These are phyloP conservation scores for Candida sanyiensis DNA, from an alignment of 805 yeast species.

Conservation along the genomic window DNA sequence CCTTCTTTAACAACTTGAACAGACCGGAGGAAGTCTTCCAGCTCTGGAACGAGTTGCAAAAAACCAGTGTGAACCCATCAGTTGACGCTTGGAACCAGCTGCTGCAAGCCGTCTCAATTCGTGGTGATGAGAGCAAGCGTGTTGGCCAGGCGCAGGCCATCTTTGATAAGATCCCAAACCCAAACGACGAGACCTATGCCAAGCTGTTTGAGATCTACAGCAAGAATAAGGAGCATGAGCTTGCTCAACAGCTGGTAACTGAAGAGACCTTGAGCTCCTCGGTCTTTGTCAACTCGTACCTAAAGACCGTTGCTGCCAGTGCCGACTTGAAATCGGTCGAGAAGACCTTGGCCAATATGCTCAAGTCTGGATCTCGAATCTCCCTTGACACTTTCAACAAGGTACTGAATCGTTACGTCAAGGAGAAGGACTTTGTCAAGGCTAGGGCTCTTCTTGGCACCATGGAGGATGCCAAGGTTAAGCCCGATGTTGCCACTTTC, in stretches of 20 bases:
- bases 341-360: conserved; percentile 7
- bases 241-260: conserved; percentile 36
- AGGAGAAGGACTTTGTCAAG: conserved; percentile 33
- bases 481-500: conserved; percentile 59
- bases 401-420: conserved; percentile 39
- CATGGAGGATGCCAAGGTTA: conserved; percentile 37
- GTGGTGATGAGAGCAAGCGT: conserved; percentile 24
- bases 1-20: conserved; percentile 35
- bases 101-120: conserved; percentile 39
- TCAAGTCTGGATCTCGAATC: conserved; percentile 35
- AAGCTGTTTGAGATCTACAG: conserved; percentile 43
- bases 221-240: conserved; percentile 37
- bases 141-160: conserved; percentile 35
- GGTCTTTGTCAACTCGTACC: conserved; percentile 18
- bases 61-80: conserved; percentile 36
- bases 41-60: conserved; percentile 46
- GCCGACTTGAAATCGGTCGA: conserved; percentile 14
- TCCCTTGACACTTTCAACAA: conserved; percentile 46
- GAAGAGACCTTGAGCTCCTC: conserved; percentile 31
- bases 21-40: conserved; percentile 33
- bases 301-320: conserved; percentile 17
- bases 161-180: conserved; percentile 30
- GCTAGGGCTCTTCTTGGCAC: conserved; percentile 45
- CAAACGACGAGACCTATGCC: conserved; percentile 45
- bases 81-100: conserved; percentile 55